Evolutionary conservation across 345 rosid species (phyloP).

Genomic region (Garcia nutans): DNA sequence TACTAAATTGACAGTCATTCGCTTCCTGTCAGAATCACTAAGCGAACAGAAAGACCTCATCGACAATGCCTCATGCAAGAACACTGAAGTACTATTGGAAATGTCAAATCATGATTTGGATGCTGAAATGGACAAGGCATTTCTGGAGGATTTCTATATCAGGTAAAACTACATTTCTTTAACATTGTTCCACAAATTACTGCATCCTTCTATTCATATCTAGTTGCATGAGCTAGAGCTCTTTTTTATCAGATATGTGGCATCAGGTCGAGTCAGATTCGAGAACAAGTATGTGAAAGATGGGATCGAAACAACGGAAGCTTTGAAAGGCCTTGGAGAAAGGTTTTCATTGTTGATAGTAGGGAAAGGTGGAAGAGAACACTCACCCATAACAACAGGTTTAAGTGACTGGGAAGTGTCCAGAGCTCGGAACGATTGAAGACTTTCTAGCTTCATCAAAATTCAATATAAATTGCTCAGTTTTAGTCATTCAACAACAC

Average conservation of each 20-base stretch:
- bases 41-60: not conserved
- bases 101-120: slow-evolving; percentile 42
- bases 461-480: no score
- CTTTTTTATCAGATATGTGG: slow-evolving; percentile 42
- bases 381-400: slow-evolving; percentile 48
- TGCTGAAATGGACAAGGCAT: slow-evolving; percentile 45
- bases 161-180: slow-evolving; percentile 33
- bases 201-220: not conserved
- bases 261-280: slow-evolving; percentile 55
- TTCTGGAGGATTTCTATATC: slow-evolving; percentile 53
- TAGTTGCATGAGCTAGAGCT: not conserved
- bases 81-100: slow-evolving; percentile 42
- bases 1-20: slow-evolving; percentile 53
- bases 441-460: no score
- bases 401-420: slow-evolving; percentile 76
- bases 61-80: slow-evolving; percentile 2
- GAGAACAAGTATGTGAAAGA: slow-evolving; percentile 48
- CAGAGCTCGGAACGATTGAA: no score
- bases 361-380: slow-evolving; percentile 54
- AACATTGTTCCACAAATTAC: not conserved
- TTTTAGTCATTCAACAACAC: no score
- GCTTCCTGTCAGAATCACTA: slow-evolving; percentile 36
- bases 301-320: slow-evolving; percentile 46
- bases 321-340: slow-evolving; percentile 48
- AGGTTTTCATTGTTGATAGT: slow-evolving; percentile 62